phyloP scores from a whole-genome alignment of 1,284 basidiomycete genomes.

The Tetrapyrgos nigripes region DNA sequence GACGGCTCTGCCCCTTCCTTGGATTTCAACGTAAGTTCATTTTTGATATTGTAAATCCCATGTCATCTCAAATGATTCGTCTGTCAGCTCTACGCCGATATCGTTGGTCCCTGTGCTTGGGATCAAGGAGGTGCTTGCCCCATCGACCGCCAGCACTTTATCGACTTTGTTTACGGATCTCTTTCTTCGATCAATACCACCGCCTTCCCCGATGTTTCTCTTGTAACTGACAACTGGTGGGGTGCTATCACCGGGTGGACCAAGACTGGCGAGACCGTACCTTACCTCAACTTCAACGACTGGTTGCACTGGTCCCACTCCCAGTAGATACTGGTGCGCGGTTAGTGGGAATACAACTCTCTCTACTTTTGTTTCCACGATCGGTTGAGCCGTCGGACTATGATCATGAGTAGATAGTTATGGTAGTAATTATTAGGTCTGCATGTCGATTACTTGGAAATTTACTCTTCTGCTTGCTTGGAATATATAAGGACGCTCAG shows the following conservation, averaged over 20 bases:
- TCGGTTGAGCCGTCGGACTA: too few relatives aligned
- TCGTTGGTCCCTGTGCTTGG: constrained; percentile 1
- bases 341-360: too few relatives aligned
- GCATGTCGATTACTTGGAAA: too few relatives aligned
- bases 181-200: constrained; percentile 1
- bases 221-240: constrained; percentile 12
- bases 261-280: constrained; percentile 11
- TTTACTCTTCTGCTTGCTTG: too few relatives aligned
- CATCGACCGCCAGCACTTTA: constrained; percentile 18
- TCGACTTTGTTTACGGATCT: constrained; percentile 15
- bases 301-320: too few relatives aligned
- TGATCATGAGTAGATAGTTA: too few relatives aligned
- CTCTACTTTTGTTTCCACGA: too few relatives aligned
- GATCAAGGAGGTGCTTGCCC: constrained; percentile 8
- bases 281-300: constrained; percentile 20
- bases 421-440: too few relatives aligned
- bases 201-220: constrained; percentile 1
- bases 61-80: not conserved
- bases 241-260: constrained; percentile 15
- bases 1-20: not conserved
- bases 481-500: too few relatives aligned
- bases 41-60: not conserved
- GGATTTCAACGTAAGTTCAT: not conserved
- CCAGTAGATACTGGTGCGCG: too few relatives aligned
- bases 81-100: not conserved